Percentiles rank a stretch among this genome's conserved stretches.
Evolutionary conservation across 2,329 filamentous ascomycete species (phyloP).

Genomic region (Colletotrichum tropicicola): DNA sequence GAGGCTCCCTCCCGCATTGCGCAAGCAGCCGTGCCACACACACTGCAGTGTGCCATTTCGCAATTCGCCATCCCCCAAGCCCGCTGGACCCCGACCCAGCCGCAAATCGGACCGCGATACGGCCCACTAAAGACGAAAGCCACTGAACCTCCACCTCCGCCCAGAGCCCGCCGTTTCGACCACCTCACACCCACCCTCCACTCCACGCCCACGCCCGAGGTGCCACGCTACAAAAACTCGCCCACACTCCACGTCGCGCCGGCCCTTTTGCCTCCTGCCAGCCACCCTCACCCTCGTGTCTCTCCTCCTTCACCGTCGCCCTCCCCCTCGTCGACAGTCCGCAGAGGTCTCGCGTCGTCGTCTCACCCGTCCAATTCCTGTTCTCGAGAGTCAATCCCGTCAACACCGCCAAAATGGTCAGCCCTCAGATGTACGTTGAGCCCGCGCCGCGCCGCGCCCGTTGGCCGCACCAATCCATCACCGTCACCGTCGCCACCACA

Average conservation of each 20-base stretch:
- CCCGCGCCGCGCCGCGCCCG: not conserved
- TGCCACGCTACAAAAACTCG: conserved; percentile 28
- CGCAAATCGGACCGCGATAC: conserved; percentile 2
- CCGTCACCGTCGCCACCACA: too few relatives aligned
- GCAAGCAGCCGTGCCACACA: too few relatives aligned
- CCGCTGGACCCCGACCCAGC: conserved; percentile 22
- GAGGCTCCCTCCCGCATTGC: too few relatives aligned
- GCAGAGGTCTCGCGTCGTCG: not conserved
- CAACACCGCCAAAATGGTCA: conserved; percentile 36
- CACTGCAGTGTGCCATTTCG: too few relatives aligned
- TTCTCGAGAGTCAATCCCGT: not conserved
- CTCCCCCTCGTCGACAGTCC: not conserved
- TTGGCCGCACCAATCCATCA: too few relatives aligned
- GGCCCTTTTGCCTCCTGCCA: conserved; percentile 8
- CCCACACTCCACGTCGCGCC: conserved; percentile 20
- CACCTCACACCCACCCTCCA: conserved; percentile 28
- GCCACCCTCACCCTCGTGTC: not conserved
- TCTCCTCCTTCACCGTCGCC: not conserved
- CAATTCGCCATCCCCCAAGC: conserved; percentile 28
- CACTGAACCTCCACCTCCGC: conserved; percentile 21
- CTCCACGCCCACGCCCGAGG: too few relatives aligned
- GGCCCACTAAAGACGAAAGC: not conserved
- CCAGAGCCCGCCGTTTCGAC: conserved; percentile 25
- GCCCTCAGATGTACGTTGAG: conserved; percentile 37
- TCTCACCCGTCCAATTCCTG: not conserved